Conservation (phyloP, 805 yeast genomes). For the Debaryomyces tyrocola region DNA sequence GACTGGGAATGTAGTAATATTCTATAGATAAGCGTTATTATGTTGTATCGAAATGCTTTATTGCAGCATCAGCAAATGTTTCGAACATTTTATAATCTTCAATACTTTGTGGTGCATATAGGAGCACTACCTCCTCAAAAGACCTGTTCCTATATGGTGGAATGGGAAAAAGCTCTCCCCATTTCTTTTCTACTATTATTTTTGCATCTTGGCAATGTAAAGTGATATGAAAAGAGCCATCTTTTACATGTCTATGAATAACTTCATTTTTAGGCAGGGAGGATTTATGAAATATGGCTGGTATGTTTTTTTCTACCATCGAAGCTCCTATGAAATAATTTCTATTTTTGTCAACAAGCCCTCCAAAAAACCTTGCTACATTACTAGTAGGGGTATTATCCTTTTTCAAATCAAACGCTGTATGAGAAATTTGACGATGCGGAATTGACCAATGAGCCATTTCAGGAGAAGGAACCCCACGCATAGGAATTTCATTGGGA, state of each 20-base stretch:
- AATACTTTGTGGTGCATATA: not conserved
- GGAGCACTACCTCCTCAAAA: not conserved
- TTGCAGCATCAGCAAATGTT: not conserved
- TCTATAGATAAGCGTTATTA: no score
- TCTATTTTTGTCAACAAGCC: not conserved
- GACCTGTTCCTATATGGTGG: not conserved
- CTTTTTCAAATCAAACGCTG: constrained; percentile 1
- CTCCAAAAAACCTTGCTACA: no score
- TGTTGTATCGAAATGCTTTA: no score
- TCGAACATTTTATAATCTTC: not conserved
- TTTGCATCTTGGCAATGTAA: constrained; percentile 1
- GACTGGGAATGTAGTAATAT: no score
- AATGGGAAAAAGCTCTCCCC: constrained; percentile 4
- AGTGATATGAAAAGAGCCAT: constrained; percentile 5
- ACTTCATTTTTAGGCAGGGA: constrained; percentile 1
- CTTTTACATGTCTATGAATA: constrained; percentile 5
- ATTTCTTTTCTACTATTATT: constrained; percentile 1
- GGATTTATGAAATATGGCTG: constrained; percentile 1
- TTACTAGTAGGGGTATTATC: not conserved
- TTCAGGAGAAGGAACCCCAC: not conserved
- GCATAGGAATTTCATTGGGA: not conserved
- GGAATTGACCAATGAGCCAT: constrained; percentile 5
- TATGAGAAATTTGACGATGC: constrained; percentile 4
- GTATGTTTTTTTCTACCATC: constrained; percentile 1
- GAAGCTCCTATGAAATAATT: constrained; percentile 1